Conservation (phyloP, 2,329 filamentous ascomycete genomes). For the Chaetothyriales sp. region DNA sequence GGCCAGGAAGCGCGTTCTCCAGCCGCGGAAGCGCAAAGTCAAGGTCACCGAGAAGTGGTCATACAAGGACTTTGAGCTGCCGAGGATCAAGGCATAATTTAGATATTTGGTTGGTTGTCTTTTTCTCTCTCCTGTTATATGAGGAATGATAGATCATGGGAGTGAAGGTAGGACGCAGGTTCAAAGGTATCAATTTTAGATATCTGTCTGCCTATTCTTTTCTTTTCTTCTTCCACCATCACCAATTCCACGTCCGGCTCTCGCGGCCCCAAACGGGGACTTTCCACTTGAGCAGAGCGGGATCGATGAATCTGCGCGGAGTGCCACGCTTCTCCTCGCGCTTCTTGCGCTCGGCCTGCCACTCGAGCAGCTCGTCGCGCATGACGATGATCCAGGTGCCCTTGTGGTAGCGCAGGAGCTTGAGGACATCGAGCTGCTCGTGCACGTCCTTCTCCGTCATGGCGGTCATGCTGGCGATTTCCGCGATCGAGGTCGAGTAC, state of each 20-base stretch:
- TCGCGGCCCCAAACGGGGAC: conserved; percentile 86
- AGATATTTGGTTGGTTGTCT: not conserved
- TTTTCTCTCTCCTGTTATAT: no score
- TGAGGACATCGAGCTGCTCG: conserved; percentile 81
- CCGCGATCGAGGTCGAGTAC: conserved; percentile 59
- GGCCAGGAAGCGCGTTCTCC: conserved; percentile 59
- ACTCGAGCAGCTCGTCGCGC: conserved; percentile 62
- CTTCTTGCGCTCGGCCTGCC: conserved; percentile 54
- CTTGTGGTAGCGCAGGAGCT: conserved; percentile 92
- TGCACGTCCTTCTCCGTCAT: conserved; percentile 98
- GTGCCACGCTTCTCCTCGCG: conserved; percentile 68
- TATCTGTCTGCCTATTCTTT: not conserved
- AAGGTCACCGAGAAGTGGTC: conserved; percentile 91
- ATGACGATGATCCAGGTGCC: conserved; percentile 93
- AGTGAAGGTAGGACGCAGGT: no score
- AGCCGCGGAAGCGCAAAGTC: conserved; percentile 66
- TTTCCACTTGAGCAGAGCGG: conserved; percentile 77
- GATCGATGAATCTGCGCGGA: conserved; percentile 48
- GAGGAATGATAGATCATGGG: no score
- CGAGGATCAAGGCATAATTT: not conserved
- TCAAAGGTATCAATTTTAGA: not conserved
- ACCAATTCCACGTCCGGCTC: conserved; percentile 93
- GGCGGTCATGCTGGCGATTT: conserved; percentile 60
- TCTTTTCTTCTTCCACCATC: not conserved
- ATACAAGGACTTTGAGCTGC: conserved; percentile 71